phyloP scores from a whole-genome alignment of 306 rosid genomes.

The Hippophae gyantsensis region DNA sequence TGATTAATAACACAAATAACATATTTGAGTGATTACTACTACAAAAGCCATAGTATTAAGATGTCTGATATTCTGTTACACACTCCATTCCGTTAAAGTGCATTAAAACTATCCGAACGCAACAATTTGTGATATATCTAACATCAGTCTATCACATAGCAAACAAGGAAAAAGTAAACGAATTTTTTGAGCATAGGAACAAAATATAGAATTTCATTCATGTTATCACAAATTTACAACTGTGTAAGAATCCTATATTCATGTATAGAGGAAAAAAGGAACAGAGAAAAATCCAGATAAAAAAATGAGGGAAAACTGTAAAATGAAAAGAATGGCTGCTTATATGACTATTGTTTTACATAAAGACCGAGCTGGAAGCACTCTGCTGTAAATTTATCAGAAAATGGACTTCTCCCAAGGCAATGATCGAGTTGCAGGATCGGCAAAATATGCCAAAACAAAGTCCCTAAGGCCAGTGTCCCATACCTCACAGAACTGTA shows the following conservation, averaged over 20 bases:
- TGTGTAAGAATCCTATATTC: constrained; percentile 30
- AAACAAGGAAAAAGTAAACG: neutral
- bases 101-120: too few relatives aligned
- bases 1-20: too few relatives aligned
- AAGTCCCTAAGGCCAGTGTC: constrained; percentile 77
- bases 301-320: constrained; percentile 14
- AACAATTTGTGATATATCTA: too few relatives aligned
- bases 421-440: constrained; percentile 55
- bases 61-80: too few relatives aligned
- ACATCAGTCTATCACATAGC: neutral
- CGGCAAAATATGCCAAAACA: constrained; percentile 48
- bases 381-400: constrained; percentile 22
- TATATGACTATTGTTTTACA: constrained; percentile 42
- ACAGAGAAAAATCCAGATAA: constrained; percentile 19
- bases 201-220: constrained; percentile 25
- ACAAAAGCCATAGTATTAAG: too few relatives aligned
- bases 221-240: constrained; percentile 40
- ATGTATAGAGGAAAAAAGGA: constrained; percentile 21
- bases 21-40: too few relatives aligned
- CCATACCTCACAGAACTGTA: constrained; percentile 83
- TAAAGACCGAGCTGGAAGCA: constrained; percentile 35
- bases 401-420: constrained; percentile 66
- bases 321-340: constrained; percentile 40
- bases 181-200: constrained; percentile 8
- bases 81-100: too few relatives aligned